Percentiles rank a stretch among this genome's conserved stretches.
phyloP scores from a whole-genome alignment of 2,329 filamentous ascomycete genomes.

The Colletotrichum abscissum region DNA sequence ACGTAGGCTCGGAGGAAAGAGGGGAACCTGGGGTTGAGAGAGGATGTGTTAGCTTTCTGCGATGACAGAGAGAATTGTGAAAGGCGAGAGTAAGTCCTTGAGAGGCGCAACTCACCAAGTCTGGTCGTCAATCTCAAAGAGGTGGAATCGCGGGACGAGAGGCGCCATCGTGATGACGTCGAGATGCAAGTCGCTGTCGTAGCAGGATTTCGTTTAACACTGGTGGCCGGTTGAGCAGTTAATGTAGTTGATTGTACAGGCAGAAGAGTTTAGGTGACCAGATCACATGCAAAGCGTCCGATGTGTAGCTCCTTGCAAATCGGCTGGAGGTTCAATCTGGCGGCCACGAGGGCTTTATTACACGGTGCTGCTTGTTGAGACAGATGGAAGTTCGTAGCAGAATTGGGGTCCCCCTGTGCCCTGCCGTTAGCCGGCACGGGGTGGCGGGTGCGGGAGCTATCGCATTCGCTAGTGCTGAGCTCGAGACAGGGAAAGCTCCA shows the following conservation, averaged over 20 bases:
- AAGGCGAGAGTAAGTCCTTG: conserved; percentile 1
- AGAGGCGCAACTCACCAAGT: conserved; percentile 61
- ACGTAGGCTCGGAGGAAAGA: conserved; percentile 71
- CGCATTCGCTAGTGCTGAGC: neutral
- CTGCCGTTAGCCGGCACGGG: conserved; percentile 1
- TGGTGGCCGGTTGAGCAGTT: neutral
- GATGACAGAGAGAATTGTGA: no score
- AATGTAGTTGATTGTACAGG: neutral
- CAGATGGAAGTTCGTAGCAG: neutral
- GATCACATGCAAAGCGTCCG: conserved; percentile 6
- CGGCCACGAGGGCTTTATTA: neutral
- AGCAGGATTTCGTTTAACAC: neutral
- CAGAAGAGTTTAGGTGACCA: neutral
- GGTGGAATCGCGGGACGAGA: conserved; percentile 68
- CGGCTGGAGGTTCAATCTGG: neutral
- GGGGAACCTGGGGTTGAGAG: conserved; percentile 65
- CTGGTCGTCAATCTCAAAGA: conserved; percentile 77
- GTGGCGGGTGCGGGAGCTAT: conserved; percentile 5
- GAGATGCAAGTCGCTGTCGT: neutral
- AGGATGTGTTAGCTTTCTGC: conserved; percentile 13
- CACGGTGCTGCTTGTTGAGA: conserved; percentile 5
- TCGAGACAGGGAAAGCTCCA: conserved; percentile 25
- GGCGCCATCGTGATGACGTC: conserved; percentile 54
- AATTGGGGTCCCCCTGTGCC: neutral
- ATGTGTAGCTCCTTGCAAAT: neutral